These are phyloP conservation scores for Ustilago loliicola DNA, from an alignment of 1,284 basidiomycete species.

Conservation along the genomic window DNA sequence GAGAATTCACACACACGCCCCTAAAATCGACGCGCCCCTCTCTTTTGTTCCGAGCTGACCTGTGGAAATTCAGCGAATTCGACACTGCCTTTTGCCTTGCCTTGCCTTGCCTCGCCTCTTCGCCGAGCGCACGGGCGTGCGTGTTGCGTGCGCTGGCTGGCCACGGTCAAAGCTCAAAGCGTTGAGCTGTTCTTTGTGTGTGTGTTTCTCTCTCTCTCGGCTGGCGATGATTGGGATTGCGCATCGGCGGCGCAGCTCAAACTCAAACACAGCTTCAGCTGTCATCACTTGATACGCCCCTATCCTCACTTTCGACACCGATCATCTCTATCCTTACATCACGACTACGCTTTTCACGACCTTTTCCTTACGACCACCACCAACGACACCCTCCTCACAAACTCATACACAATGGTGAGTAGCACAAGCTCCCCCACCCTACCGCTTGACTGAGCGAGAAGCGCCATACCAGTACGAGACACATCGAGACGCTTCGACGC, in stretches of 20 bases:
- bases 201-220: conserved; percentile 7
- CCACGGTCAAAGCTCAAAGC: neutral
- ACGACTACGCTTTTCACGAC: neutral
- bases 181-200: conserved; percentile 6
- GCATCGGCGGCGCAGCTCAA: conserved; percentile 16
- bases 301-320: conserved; percentile 25
- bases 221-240: conserved; percentile 6
- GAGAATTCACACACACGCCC: conserved; percentile 10
- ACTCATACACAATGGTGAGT: conserved; percentile 50
- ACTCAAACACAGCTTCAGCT: conserved; percentile 1
- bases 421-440: neutral
- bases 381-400: neutral
- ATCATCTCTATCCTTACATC: conserved; percentile 17
- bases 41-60: neutral
- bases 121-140: conserved; percentile 12
- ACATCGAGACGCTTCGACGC: too few species aligned
- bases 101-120: conserved; percentile 5
- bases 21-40: conserved; percentile 8
- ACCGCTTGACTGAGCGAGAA: neutral
- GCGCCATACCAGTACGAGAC: neutral
- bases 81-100: conserved; percentile 8
- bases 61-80: conserved; percentile 7
- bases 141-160: conserved; percentile 6
- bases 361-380: conserved; percentile 20
- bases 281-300: conserved; percentile 19